phyloP scores from a whole-genome alignment of 306 rosid genomes.

The Rosa lucieae region DNA sequence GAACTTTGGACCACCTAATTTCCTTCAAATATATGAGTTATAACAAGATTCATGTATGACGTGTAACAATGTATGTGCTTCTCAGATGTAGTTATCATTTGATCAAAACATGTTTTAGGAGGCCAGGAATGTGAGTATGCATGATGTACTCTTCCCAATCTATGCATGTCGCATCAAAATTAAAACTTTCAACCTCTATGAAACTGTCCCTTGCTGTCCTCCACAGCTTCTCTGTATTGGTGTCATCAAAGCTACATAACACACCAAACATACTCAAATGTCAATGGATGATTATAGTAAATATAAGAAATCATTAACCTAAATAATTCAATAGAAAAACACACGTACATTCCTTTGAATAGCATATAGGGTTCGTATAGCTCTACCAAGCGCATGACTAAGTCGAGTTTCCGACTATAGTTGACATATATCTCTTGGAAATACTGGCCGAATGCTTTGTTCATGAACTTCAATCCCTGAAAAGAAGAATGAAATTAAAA shows the following conservation, averaged over 20 bases:
- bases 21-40: neutral
- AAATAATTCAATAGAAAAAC: neutral
- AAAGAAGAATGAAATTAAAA: neutral
- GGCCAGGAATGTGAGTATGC: constrained; percentile 46
- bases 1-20: neutral
- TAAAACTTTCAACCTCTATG: neutral
- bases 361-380: constrained; percentile 35
- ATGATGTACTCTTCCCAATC: constrained; percentile 49
- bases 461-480: constrained; percentile 32
- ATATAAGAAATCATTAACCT: neutral
- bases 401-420: neutral
- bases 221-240: constrained; percentile 28
- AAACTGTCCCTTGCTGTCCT: neutral
- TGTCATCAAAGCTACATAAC: constrained; percentile 39
- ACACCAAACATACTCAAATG: neutral
- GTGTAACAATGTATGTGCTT: neutral
- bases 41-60: neutral
- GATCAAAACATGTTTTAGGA: constrained; percentile 25
- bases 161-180: constrained; percentile 38
- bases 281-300: neutral
- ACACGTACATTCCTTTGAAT: constrained; percentile 35
- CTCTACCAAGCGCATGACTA: constrained; percentile 22
- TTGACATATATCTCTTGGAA: neutral
- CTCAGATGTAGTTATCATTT: neutral
- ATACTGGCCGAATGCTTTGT: constrained; percentile 7